Conservation (phyloP, 1,284 basidiomycete genomes). For the Sporisorium scitamineum region DNA sequence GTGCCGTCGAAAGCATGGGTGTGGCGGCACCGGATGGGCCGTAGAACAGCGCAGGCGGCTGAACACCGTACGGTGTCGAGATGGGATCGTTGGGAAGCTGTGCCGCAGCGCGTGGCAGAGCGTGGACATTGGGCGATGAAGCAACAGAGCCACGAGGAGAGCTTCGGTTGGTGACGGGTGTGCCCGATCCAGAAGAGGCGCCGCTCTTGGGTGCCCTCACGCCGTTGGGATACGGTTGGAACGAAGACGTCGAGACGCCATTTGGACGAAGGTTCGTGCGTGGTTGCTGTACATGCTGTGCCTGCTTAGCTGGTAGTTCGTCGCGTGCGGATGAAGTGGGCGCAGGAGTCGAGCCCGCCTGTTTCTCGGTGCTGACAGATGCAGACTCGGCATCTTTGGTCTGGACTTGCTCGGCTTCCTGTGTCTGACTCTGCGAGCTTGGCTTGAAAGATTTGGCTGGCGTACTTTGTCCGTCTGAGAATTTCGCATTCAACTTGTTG, state of each 20-base stretch:
- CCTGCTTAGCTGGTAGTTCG: constrained; percentile 1
- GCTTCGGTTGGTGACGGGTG: constrained; percentile 17
- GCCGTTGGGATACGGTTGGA: constrained; percentile 9
- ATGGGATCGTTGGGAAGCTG: not conserved
- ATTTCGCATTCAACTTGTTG: not conserved
- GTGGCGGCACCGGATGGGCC: constrained; percentile 22
- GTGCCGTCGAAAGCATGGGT: constrained; percentile 8
- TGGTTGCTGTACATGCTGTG: not conserved
- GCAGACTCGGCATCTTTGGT: not conserved
- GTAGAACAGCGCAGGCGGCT: constrained; percentile 13
- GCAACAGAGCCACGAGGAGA: constrained; percentile 23
- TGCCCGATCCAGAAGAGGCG: constrained; percentile 8
- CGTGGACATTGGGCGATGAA: constrained; percentile 20
- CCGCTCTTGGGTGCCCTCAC: constrained; percentile 2
- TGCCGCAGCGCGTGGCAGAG: constrained; percentile 5
- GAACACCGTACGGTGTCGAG: constrained; percentile 2
- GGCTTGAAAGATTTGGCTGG: not conserved
- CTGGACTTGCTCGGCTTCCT: not conserved
- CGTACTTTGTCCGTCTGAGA: not conserved
- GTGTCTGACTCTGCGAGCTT: not conserved
- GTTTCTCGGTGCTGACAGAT: not conserved
- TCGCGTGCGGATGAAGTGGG: not conserved
- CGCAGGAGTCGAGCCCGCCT: not conserved
- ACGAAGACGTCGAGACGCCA: constrained; percentile 1
- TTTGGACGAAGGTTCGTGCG: constrained; percentile 12